Evolutionary conservation across 2,329 filamentous ascomycete genomes (phyloP), one percentile per base, ranked within the genome.

Genomic region (Colletotrichum theobromicola): DNA sequence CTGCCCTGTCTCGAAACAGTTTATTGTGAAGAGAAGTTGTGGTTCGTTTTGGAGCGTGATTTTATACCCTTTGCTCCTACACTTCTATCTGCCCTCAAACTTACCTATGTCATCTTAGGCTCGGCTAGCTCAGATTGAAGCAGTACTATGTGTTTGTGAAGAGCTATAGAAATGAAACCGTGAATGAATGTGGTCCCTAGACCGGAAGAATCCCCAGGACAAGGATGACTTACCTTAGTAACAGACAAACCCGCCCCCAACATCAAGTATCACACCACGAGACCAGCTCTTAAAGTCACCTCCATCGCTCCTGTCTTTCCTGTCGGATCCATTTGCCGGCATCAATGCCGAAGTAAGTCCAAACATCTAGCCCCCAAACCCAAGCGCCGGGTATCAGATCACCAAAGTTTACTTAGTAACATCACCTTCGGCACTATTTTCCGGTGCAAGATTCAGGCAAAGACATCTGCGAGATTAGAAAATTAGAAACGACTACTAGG

Each of bases 91-190:
- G 37, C 8, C 18, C 37, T 10, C 3, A 9, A n/a, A n/a, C 18
- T 46, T 46, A n/a, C n/a, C n/a, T n/a, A n/a, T n/a, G n/a, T n/a
- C 18, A 21, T 46, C 9, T 21, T 32, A 10, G 0, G 10, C 12
- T 1, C 7, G n/a, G 42, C 6, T 3, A 50, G 0, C 13, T 13
- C 42, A 50, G 2, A 3, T n/a, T n/a, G n/a, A n/a, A n/a, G n/a
- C n/a, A n/a, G n/a, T n/a, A n/a, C n/a, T n/a, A n/a, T n/a, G n/a
- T n/a, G n/a, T n/a, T n/a, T n/a, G n/a, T n/a, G n/a, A n/a, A n/a
- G n/a, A 50, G 42, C 42, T 21, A 2, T 50, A 13, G 1, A 21
- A 9, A n/a, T 50, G 10, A 21, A 50, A 50, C 42, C 4, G n/a
- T 50, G 42, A 50, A 50, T 46, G 42, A 10, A 50, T 7, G 42